Percentiles rank a stretch among this genome's conserved stretches.
Evolutionary conservation across 2,329 filamentous ascomycete genomes (phyloP).

Genomic region (Daldinia sp.): DNA sequence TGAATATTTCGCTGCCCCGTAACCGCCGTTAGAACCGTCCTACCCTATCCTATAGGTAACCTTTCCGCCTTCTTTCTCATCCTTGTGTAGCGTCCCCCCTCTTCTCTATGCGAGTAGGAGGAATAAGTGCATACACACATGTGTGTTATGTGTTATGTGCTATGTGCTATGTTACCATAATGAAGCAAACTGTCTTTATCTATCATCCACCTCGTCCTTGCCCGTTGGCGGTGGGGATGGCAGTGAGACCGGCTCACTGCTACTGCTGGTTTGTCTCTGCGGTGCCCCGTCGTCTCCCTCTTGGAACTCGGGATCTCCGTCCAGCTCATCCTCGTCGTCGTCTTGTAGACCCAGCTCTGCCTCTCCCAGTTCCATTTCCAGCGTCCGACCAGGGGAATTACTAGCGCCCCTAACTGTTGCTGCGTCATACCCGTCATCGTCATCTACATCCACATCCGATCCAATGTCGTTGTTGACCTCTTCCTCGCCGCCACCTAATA

Average conservation of each 20-base stretch:
- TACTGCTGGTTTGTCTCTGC: slow-evolving; percentile 28
- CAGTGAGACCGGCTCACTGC: not conserved
- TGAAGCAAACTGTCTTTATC: slow-evolving; percentile 17
- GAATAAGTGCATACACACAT: not conserved
- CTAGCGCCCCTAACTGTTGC: slow-evolving; percentile 29
- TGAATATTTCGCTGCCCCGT: slow-evolving; percentile 10
- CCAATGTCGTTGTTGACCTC: slow-evolving; percentile 1
- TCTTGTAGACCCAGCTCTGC: slow-evolving; percentile 13
- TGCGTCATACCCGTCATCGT: slow-evolving; percentile 42
- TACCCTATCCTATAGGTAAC: slow-evolving; percentile 10
- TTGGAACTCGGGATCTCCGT: slow-evolving; percentile 40
- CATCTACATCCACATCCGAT: slow-evolving; percentile 11
- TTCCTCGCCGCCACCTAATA: slow-evolving; percentile 41
- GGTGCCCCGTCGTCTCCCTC: slow-evolving; percentile 46
- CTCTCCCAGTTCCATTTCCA: slow-evolving; percentile 9
- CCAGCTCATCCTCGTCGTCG: slow-evolving; percentile 28
- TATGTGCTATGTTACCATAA: slow-evolving; percentile 8
- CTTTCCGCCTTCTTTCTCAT: slow-evolving; percentile 12
- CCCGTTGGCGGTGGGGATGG: slow-evolving; percentile 16
- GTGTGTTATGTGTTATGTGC: too few relatives aligned
- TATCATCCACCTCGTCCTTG: slow-evolving; percentile 14
- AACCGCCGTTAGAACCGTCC: slow-evolving; percentile 8
- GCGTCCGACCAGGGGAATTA: slow-evolving; percentile 18
- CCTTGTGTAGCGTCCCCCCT: slow-evolving; percentile 7
- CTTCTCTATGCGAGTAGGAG: not conserved